Evolutionary conservation across 2,329 filamentous ascomycete genomes (phyloP).

Genomic region (Didymella arachidicola): DNA sequence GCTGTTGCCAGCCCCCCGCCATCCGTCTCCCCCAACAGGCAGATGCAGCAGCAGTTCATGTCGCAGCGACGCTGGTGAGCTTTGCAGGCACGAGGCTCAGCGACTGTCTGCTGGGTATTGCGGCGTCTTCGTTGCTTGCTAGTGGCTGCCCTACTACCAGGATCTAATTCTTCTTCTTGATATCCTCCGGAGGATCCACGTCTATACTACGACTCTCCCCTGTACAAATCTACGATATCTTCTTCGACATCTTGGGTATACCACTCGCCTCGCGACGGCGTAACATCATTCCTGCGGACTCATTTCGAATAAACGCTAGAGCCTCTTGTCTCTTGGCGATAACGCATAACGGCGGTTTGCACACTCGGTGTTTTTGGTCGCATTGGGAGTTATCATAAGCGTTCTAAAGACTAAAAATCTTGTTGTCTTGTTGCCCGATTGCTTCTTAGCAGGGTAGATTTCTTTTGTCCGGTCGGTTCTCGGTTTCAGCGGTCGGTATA

Average conservation of each 20-base stretch:
- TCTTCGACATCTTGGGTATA: conserved; percentile 52
- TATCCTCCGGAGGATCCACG: conserved; percentile 52
- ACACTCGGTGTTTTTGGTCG: conserved; percentile 50
- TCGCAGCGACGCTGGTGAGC: conserved; percentile 57
- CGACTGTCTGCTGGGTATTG: conserved; percentile 45
- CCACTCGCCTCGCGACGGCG: conserved; percentile 53
- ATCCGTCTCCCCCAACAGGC: conserved; percentile 69
- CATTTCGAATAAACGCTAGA: conserved; percentile 51
- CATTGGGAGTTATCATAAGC: conserved; percentile 47
- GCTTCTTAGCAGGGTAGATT: conserved; percentile 49
- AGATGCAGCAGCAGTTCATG: conserved; percentile 64
- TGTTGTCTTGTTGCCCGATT: conserved; percentile 43
- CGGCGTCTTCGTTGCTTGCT: conserved; percentile 51
- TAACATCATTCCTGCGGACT: conserved; percentile 47
- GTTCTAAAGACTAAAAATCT: conserved; percentile 49
- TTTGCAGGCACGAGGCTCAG: conserved; percentile 44
- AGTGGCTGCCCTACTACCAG: conserved; percentile 47
- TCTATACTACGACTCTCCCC: conserved; percentile 51
- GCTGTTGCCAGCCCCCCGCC: conserved; percentile 89
- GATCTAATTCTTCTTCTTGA: conserved; percentile 50
- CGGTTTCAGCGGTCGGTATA: conserved; percentile 50
- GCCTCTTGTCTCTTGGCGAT: conserved; percentile 50
- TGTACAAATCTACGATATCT: conserved; percentile 55
- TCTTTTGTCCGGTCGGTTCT: conserved; percentile 50
- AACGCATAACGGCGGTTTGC: conserved; percentile 53